phyloP scores from a whole-genome alignment of 192 early-diverging fungal species.

The Umbelopsis isabellina region DNA sequence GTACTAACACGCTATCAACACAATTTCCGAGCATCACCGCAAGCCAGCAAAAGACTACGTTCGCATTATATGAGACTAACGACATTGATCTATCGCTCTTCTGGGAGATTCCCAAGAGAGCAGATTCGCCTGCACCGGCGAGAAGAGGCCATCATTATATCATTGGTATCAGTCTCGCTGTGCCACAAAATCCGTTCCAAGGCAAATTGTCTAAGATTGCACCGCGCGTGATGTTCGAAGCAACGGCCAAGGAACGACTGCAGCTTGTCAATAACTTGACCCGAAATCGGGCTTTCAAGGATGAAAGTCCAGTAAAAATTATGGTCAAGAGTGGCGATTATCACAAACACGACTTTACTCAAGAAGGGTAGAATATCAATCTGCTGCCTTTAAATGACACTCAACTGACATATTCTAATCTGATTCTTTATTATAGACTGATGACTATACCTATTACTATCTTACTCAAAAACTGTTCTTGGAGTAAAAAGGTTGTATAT shows the following conservation, averaged over 20 bases:
- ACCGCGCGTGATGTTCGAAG: conserved; percentile 66
- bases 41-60: conserved; percentile 60
- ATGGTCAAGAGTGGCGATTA: conserved; percentile 50
- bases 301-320: conserved; percentile 71
- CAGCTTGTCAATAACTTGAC: conserved; percentile 66
- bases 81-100: conserved; percentile 88
- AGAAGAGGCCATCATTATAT: conserved; percentile 87
- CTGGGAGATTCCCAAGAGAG: conserved; percentile 66
- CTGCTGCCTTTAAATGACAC: not conserved
- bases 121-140: not conserved
- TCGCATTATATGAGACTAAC: conserved; percentile 85
- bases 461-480: conserved; percentile 70
- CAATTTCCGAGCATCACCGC: conserved; percentile 73
- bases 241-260: conserved; percentile 67
- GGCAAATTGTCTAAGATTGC: conserved; percentile 49
- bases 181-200: conserved; percentile 73
- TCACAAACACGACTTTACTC: conserved; percentile 49
- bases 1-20: conserved; percentile 58
- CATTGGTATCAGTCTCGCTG: conserved; percentile 86
- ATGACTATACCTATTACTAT: conserved; percentile 61
- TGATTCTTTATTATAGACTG: conserved; percentile 42
- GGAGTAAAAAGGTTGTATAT: conserved; percentile 63
- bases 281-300: conserved; percentile 60
- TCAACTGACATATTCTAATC: not conserved
- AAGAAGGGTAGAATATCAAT: conserved; percentile 43